These are phyloP conservation scores for Plasmodium yoelii DNA, from an alignment of 169 alveolate genomes.

Conservation along the genomic window DNA sequence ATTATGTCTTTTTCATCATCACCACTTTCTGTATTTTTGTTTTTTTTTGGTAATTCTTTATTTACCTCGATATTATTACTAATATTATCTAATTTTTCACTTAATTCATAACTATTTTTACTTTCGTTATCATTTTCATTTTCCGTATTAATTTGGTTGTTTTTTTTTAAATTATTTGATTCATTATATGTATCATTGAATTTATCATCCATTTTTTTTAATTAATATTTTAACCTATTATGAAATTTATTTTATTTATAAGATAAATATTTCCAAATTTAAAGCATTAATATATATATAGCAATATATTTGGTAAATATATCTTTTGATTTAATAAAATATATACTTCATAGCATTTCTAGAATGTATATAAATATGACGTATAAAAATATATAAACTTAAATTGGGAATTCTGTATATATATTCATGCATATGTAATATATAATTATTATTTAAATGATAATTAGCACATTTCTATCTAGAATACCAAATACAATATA, in stretches of 20 bases:
- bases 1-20: slow-evolving; percentile 1
- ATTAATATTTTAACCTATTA: too few species aligned
- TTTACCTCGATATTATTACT: slow-evolving; percentile 5
- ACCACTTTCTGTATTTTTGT: neutral
- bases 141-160: neutral
- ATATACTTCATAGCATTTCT: neutral
- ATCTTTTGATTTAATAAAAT: too few species aligned
- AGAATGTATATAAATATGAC: neutral
- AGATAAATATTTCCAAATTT: too few species aligned
- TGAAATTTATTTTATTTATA: too few species aligned
- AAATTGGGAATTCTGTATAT: too few species aligned
- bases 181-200: slow-evolving; percentile 3
- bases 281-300: too few species aligned
- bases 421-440: too few species aligned
- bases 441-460: too few species aligned
- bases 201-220: too few species aligned
- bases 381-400: neutral
- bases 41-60: slow-evolving; percentile 16
- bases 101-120: neutral
- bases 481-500: too few species aligned
- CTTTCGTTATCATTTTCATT: slow-evolving; percentile 3
- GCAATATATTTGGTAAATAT: too few species aligned
- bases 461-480: too few species aligned
- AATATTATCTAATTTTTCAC: neutral
- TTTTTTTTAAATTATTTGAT: slow-evolving; percentile 11